These are phyloP conservation scores for Vitis hybrid DNA, from an alignment of 177 flowering plant species.

Conservation along the genomic window DNA sequence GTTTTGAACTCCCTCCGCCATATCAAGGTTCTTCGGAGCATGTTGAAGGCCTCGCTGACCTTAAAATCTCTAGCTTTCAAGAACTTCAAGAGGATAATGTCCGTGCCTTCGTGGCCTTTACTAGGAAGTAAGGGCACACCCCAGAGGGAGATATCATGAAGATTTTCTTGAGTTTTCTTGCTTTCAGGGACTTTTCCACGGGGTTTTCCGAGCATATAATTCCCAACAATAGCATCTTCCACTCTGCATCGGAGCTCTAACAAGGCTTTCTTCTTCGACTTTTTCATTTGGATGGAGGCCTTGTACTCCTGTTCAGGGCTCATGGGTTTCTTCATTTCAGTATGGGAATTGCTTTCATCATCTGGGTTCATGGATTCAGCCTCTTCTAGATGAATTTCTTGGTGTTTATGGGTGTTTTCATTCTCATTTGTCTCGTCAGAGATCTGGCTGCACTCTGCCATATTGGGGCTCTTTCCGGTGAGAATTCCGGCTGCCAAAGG, in stretches of 20 bases:
- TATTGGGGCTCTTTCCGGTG: conserved; percentile 2
- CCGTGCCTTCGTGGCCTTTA: conserved; percentile 54
- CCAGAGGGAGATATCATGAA: conserved; percentile 55
- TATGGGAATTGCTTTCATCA: conserved; percentile 6
- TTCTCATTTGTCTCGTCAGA: not conserved
- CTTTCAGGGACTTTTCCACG: not conserved
- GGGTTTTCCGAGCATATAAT: conserved; percentile 26
- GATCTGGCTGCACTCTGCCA: not conserved
- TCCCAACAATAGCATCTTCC: conserved; percentile 57
- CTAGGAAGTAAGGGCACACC: conserved; percentile 80
- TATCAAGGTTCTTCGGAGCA: conserved; percentile 56
- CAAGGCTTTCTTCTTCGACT: conserved; percentile 38
- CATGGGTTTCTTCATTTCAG: too few relatives aligned
- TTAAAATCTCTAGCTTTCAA: conserved; percentile 57
- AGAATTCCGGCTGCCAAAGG: conserved; percentile 15
- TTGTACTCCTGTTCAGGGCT: too few relatives aligned
- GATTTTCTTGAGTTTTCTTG: conserved; percentile 12
- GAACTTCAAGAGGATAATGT: conserved; percentile 63
- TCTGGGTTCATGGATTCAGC: not conserved
- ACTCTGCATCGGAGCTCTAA: conserved; percentile 43
- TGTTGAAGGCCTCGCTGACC: conserved; percentile 55
- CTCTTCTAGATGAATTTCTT: not conserved
- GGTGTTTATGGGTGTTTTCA: not conserved
- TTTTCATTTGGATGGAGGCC: conserved; percentile 17
- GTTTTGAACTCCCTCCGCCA: conserved; percentile 59